phyloP scores from a whole-genome alignment of 2,329 filamentous ascomycete species.

The Ophiostoma himal-ulmi region DNA sequence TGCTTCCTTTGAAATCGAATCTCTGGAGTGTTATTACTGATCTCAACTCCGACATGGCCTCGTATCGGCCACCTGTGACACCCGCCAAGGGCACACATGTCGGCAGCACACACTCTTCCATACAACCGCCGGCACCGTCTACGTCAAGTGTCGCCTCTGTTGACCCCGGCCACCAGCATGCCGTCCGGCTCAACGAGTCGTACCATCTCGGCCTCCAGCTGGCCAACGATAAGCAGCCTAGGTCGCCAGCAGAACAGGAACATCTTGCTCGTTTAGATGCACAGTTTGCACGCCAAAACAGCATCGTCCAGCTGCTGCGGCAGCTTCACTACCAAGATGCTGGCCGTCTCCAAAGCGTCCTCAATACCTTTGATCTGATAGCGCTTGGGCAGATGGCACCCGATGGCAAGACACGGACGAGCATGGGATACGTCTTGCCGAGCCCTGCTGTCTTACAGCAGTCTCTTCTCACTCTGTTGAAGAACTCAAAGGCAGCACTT shows the following conservation, averaged over 20 bases:
- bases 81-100: not conserved
- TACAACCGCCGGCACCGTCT: not conserved
- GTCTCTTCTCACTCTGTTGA: slow-evolving; percentile 27
- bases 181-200: slow-evolving; percentile 28
- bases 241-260: slow-evolving; percentile 26
- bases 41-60: not conserved
- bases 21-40: not conserved
- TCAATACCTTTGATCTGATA: not conserved
- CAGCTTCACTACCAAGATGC: slow-evolving; percentile 25
- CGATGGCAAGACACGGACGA: not conserved
- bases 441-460: slow-evolving; percentile 27
- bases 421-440: not conserved
- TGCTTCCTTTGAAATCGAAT: not conserved
- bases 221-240: slow-evolving; percentile 21
- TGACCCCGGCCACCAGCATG: slow-evolving; percentile 24
- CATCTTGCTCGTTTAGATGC: slow-evolving; percentile 23
- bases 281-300: slow-evolving; percentile 25
- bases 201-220: slow-evolving; percentile 31
- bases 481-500: slow-evolving; percentile 8
- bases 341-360: not conserved
- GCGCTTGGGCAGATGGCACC: not conserved
- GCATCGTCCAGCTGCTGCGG: slow-evolving; percentile 28
- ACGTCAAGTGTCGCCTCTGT: not conserved
- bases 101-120: not conserved
- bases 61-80: not conserved